A percentile compares a stretch with the other conserved stretches of the same genome.
phyloP scores from a whole-genome alignment of 495 filamentous ascomycete species.

The Penicillium riverlandense region DNA sequence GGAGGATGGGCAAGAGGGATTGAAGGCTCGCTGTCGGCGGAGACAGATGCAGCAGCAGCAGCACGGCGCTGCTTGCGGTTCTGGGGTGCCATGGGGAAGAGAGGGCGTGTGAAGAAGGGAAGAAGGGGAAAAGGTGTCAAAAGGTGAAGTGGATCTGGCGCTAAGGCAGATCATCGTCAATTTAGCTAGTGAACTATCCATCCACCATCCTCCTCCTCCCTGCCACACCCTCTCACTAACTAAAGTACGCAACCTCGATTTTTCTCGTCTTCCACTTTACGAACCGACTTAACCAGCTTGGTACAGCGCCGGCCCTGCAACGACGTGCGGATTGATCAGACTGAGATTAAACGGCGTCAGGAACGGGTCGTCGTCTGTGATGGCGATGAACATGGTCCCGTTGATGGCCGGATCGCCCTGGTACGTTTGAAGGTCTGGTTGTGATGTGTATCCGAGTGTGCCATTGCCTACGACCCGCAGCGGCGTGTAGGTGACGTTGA shows the following conservation, averaged over 20 bases:
- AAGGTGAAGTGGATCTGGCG: neutral
- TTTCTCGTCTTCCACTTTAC: too few relatives aligned
- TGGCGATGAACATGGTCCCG: conserved; percentile 69
- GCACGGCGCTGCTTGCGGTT: conserved; percentile 47
- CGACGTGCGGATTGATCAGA: conserved; percentile 69
- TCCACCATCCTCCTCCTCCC: neutral
- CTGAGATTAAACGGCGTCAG: conserved; percentile 73
- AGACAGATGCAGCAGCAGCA: conserved; percentile 17
- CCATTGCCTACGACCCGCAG: conserved; percentile 41
- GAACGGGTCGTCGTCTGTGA: conserved; percentile 62
- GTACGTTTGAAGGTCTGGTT: conserved; percentile 58
- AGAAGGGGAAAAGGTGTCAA: neutral
- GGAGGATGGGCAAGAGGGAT: conserved; percentile 34
- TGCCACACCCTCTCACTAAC: neutral
- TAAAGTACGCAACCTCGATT: too few relatives aligned
- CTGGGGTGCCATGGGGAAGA: conserved; percentile 24
- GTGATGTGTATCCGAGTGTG: conserved; percentile 57
- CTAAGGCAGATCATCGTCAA: neutral
- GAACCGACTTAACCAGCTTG: conserved; percentile 58
- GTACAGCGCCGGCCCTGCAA: conserved; percentile 66
- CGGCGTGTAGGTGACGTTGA: conserved; percentile 77
- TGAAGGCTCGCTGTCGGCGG: conserved; percentile 4
- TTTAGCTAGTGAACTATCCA: neutral
- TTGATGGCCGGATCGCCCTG: conserved; percentile 65
- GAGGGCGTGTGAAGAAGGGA: neutral